phyloP scores from a whole-genome alignment of 2,329 filamentous ascomycete genomes.

The Fusarium sambucinum region DNA sequence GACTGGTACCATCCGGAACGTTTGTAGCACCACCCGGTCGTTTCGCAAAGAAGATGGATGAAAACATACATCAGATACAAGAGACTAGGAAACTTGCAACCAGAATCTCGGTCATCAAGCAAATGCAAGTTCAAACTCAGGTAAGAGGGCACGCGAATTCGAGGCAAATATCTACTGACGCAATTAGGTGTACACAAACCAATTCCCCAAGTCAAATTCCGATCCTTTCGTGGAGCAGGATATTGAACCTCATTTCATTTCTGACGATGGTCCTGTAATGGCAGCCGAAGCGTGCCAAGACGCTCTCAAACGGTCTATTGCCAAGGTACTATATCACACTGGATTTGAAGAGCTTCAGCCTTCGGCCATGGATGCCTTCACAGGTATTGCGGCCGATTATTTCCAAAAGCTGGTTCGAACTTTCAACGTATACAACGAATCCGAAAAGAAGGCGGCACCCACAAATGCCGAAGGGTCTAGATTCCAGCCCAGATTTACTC shows the following conservation, averaged over 20 bases:
- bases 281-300: constrained; percentile 83
- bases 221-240: constrained; percentile 90
- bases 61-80: constrained; percentile 94
- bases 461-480: constrained; percentile 56
- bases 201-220: constrained; percentile 96
- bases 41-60: constrained; percentile 83
- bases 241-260: constrained; percentile 87
- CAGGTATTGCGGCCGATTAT: constrained; percentile 89
- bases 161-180: constrained; percentile 22
- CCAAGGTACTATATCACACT: constrained; percentile 94
- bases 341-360: constrained; percentile 98
- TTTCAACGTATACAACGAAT: constrained; percentile 84
- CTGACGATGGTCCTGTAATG: constrained; percentile 90
- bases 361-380: constrained; percentile 89
- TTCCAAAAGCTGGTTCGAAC: constrained; percentile 86
- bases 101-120: constrained; percentile 97
- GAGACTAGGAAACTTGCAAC: constrained; percentile 95
- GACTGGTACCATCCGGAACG: constrained; percentile 77
- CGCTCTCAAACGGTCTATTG: constrained; percentile 89
- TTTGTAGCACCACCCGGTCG: constrained; percentile 82
- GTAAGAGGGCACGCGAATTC: constrained; percentile 60
- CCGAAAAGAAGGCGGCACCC: constrained; percentile 76
- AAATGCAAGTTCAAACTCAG: constrained; percentile 99
- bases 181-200: constrained; percentile 89
- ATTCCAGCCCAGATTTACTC: constrained; percentile 76